phyloP scores from a whole-genome alignment of 345 rosid genomes.

The Brassica napus region DNA sequence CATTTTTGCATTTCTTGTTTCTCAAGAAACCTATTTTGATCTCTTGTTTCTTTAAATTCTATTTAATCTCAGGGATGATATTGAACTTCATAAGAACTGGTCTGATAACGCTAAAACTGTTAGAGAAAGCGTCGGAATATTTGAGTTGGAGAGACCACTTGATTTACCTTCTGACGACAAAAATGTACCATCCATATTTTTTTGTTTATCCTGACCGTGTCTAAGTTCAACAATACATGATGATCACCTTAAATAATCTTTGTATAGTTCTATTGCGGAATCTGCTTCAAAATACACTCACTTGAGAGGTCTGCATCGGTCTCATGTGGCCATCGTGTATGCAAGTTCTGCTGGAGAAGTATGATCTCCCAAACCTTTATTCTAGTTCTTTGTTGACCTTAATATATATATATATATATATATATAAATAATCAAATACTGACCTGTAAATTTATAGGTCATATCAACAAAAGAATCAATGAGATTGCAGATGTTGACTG shows the following conservation, averaged over 20 bases:
- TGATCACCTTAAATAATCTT: not conserved
- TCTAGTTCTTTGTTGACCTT: not conserved
- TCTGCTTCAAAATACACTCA: not conserved
- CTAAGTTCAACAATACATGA: not conserved
- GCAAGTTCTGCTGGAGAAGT: constrained; percentile 38
- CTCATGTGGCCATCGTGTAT: constrained; percentile 38
- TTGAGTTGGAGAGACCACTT: constrained; percentile 8
- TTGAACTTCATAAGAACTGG: not conserved
- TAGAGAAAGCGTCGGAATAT: constrained; percentile 17
- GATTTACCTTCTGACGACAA: constrained; percentile 11
- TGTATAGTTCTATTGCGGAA: constrained; percentile 16
- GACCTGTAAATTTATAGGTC: constrained; percentile 14
- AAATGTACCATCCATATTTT: constrained; percentile 9
- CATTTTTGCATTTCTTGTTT: not conserved
- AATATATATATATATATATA: not conserved
- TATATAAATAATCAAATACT: not conserved
- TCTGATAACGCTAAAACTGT: constrained; percentile 1
- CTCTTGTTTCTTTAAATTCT: constrained; percentile 1
- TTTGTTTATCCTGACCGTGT: not conserved
- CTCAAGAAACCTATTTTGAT: constrained; percentile 8
- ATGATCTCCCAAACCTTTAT: not conserved
- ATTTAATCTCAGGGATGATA: constrained; percentile 14
- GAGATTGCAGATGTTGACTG: constrained; percentile 15
- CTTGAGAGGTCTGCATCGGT: constrained; percentile 18
- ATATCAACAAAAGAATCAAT: constrained; percentile 25